Percentiles rank a stretch among this genome's conserved stretches.
These are phyloP conservation scores for Penicillium parvum DNA, from an alignment of 495 filamentous ascomycete species.

Conservation along the genomic window DNA sequence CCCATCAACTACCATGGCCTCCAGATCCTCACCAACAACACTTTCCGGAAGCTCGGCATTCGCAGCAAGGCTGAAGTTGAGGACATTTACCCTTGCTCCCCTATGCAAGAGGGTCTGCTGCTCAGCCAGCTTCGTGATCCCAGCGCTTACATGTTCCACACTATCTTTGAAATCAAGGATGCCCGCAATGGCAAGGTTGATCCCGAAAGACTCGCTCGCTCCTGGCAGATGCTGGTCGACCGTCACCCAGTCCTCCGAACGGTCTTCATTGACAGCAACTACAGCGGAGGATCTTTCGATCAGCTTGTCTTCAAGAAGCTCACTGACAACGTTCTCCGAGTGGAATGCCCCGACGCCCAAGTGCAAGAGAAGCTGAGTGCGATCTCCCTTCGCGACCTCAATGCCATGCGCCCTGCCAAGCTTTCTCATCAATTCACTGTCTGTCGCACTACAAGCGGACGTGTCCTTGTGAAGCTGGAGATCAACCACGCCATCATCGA, in stretches of 20 bases:
- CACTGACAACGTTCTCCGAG: conserved; percentile 29
- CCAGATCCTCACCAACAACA: conserved; percentile 33
- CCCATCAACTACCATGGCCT: conserved; percentile 55
- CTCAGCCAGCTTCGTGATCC: conserved; percentile 56
- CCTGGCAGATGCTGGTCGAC: conserved; percentile 52
- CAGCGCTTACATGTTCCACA: conserved; percentile 43
- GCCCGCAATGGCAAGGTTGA: conserved; percentile 27
- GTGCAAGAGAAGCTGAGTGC: conserved; percentile 30
- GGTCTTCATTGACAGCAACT: conserved; percentile 50
- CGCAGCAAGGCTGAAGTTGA: conserved; percentile 43
- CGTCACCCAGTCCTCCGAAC: conserved; percentile 54
- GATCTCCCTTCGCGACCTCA: conserved; percentile 33
- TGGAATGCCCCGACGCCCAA: conserved; percentile 39
- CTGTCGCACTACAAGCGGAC: conserved; percentile 35
- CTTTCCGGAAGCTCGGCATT: conserved; percentile 48
- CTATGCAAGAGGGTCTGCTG: conserved; percentile 63
- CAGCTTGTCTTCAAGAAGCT: conserved; percentile 49
- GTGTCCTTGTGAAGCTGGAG: conserved; percentile 48
- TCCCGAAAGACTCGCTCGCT: conserved; percentile 33
- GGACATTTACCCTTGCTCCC: conserved; percentile 60
- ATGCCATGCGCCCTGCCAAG: conserved; percentile 30
- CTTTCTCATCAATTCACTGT: conserved; percentile 48
- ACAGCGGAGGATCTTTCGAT: conserved; percentile 48
- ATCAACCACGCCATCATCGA: conserved; percentile 55
- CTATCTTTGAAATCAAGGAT: conserved; percentile 42